These are phyloP conservation scores for Myochromella boudieri DNA, from an alignment of 768 basidiomycete genomes.

Conservation along the genomic window DNA sequence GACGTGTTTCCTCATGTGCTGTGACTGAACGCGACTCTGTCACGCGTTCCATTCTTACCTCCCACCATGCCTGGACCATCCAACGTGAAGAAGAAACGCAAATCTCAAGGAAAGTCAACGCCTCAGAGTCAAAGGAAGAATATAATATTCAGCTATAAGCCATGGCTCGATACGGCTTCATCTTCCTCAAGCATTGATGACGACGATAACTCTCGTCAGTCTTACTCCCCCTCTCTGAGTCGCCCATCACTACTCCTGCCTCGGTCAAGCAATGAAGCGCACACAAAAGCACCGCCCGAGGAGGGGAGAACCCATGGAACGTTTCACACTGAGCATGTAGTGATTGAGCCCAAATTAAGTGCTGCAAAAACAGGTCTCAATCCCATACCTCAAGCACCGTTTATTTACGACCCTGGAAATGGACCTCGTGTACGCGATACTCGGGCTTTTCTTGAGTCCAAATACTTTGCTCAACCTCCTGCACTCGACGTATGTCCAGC, in stretches of 20 bases:
- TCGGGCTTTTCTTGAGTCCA: constrained; percentile 62
- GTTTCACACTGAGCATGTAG: constrained; percentile 5
- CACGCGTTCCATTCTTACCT: neutral
- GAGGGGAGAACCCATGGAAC: too few relatives aligned
- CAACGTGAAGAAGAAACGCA: constrained; percentile 50
- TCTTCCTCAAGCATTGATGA: constrained; percentile 2
- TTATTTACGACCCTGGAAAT: constrained; percentile 76
- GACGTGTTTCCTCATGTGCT: too few relatives aligned
- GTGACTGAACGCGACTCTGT: constrained; percentile 12
- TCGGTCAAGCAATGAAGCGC: too few relatives aligned
- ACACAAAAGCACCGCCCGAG: too few relatives aligned
- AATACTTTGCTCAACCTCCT: constrained; percentile 65
- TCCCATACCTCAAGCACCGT: constrained; percentile 44
- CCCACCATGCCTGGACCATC: constrained; percentile 62
- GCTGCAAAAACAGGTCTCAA: too few relatives aligned
- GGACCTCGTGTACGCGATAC: constrained; percentile 73
- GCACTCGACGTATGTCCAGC: constrained; percentile 43
- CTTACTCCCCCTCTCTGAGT: constrained; percentile 18
- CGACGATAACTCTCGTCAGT: constrained; percentile 17
- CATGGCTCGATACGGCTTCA: too few relatives aligned
- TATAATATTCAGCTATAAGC: too few relatives aligned
- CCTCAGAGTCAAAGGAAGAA: too few relatives aligned
- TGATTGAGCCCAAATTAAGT: neutral
- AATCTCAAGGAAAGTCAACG: constrained; percentile 37
- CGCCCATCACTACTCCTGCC: constrained; percentile 21